Conservation (phyloP, 2,329 filamentous ascomycete genomes). For the Fusarium pilosicola region DNA sequence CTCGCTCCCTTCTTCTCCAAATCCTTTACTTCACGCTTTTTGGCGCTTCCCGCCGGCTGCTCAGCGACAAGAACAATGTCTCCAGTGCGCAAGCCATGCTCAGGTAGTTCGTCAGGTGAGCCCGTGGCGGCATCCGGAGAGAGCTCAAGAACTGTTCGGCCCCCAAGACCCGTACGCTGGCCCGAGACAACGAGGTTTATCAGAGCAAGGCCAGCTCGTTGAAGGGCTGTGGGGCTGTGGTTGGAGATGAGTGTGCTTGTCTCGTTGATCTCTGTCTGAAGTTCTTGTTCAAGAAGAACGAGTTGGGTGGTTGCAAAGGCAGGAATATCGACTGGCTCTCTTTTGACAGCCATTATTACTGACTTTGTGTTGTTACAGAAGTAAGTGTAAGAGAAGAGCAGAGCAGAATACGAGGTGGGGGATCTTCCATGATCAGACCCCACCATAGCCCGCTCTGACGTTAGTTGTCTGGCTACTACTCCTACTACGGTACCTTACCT, state of each 20-base stretch:
- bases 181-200: constrained; percentile 78
- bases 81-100: constrained; percentile 79
- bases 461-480: constrained; percentile 5
- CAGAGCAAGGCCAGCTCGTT: constrained; percentile 81
- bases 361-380: not conserved
- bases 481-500: not conserved
- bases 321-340: constrained; percentile 66
- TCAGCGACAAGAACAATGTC: constrained; percentile 82
- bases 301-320: constrained; percentile 78
- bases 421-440: constrained; percentile 29
- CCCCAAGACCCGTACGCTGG: constrained; percentile 88
- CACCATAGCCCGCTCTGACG: constrained; percentile 32
- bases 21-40: constrained; percentile 77
- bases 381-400: constrained; percentile 6
- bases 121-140: constrained; percentile 75
- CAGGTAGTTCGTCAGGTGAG: constrained; percentile 64
- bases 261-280: constrained; percentile 76
- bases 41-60: constrained; percentile 76
- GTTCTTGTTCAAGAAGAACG: constrained; percentile 74
- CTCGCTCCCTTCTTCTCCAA: constrained; percentile 73
- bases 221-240: constrained; percentile 74
- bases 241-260: constrained; percentile 73
- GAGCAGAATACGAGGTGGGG: constrained; percentile 23
- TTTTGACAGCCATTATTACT: constrained; percentile 49
- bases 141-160: constrained; percentile 89